phyloP scores from a whole-genome alignment of 352 stramenopile species.

The Halophytophthora batemanensis region DNA sequence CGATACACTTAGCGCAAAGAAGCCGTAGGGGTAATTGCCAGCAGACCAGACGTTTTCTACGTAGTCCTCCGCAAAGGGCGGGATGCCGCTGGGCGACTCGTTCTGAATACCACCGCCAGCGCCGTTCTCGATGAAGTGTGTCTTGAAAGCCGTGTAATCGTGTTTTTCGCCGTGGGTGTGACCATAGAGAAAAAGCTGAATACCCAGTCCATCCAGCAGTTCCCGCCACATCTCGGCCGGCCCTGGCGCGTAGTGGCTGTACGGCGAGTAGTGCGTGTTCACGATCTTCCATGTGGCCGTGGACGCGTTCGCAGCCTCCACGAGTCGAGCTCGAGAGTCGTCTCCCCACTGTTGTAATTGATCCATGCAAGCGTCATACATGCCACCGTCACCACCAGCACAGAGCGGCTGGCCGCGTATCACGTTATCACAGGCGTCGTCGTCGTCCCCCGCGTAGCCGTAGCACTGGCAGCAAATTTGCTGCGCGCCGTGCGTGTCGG shows the following conservation, averaged over 20 bases:
- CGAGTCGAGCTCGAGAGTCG: conserved; percentile 51
- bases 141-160: conserved; percentile 58
- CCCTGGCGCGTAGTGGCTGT: conserved; percentile 66
- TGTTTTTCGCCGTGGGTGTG: conserved; percentile 78
- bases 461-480: conserved; percentile 86
- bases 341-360: conserved; percentile 56
- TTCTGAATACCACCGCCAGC: conserved; percentile 72
- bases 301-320: conserved; percentile 48
- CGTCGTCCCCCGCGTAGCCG: conserved; percentile 56
- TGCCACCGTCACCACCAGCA: conserved; percentile 41
- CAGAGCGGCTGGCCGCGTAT: conserved; percentile 48
- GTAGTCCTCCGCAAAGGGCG: conserved; percentile 50
- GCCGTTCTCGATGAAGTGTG: conserved; percentile 80
- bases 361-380: conserved; percentile 76
- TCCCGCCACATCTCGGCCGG: conserved; percentile 51
- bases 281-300: conserved; percentile 84
- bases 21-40: conserved; percentile 62
- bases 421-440: conserved; percentile 50
- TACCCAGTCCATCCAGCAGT: conserved; percentile 45
- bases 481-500: conserved; percentile 51
- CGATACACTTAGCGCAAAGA: conserved; percentile 61
- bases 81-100: conserved; percentile 64
- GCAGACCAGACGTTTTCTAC: conserved; percentile 68
- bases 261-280: conserved; percentile 82
- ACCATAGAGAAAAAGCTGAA: conserved; percentile 69